A percentile compares a stretch with the other conserved stretches of the same genome.
Evolutionary conservation across 352 stramenopile genomes (phyloP).

Genomic region (Peronosclerospora sorghi): DNA sequence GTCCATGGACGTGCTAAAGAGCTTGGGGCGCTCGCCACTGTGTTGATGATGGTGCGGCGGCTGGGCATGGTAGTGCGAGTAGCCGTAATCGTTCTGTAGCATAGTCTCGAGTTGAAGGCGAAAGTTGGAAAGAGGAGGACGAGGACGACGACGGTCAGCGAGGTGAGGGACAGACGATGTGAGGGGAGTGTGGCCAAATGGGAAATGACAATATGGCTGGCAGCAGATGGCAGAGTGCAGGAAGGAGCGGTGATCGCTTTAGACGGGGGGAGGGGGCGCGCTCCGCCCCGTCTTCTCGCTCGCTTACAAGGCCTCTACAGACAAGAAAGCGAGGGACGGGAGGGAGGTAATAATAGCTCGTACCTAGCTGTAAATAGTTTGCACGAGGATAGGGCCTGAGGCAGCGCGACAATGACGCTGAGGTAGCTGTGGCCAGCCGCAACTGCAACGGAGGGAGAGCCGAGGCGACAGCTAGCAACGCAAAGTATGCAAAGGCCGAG

Average conservation of each 20-base stretch:
- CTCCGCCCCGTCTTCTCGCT: conserved; percentile 24
- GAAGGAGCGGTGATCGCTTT: conserved; percentile 6
- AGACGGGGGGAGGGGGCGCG: too few species aligned
- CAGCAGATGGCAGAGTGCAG: conserved; percentile 33
- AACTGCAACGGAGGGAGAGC: too few species aligned
- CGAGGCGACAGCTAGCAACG: too few species aligned
- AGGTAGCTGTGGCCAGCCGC: too few species aligned
- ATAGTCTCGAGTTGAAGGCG: conserved; percentile 16
- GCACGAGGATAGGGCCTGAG: conserved; percentile 8
- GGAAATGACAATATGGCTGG: conserved; percentile 56
- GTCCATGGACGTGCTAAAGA: conserved; percentile 30
- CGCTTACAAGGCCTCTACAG: conserved; percentile 18
- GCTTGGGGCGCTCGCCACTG: conserved; percentile 46
- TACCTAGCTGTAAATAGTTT: conserved; percentile 2
- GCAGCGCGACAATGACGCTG: too few species aligned
- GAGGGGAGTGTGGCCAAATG: conserved; percentile 47
- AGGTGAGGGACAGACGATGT: conserved; percentile 1
- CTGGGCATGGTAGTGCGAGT: conserved; percentile 35
- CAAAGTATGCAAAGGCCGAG: too few species aligned
- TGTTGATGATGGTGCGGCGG: conserved; percentile 28
- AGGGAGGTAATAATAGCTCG: not conserved
- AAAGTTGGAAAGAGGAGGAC: not conserved
- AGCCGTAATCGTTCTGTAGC: conserved; percentile 55
- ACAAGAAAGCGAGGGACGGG: conserved; percentile 18
- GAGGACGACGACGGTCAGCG: not conserved